Conservation (phyloP, 164 flowering plant genomes). For the Vitis amurensis region DNA sequence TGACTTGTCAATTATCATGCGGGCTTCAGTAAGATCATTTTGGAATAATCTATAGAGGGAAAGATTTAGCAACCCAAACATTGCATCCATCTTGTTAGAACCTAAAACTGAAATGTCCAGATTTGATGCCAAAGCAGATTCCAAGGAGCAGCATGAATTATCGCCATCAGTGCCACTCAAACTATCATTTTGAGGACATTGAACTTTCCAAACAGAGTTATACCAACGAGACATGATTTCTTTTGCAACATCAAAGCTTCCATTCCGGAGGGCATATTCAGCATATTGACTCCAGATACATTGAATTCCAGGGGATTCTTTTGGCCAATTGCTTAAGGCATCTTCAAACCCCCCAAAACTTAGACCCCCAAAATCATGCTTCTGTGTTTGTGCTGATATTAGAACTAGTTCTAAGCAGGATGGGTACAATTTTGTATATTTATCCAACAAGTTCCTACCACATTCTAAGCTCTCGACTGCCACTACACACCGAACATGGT, state of each 20-base stretch:
- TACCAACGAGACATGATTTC: conserved; percentile 66
- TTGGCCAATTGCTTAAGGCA: conserved; percentile 59
- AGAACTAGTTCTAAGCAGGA: conserved; percentile 69
- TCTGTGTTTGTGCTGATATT: conserved; percentile 42
- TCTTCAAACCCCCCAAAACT: conserved; percentile 59
- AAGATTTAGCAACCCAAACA: conserved; percentile 73
- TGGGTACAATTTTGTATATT: conserved; percentile 55
- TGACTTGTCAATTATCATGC: conserved; percentile 52
- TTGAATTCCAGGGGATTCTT: conserved; percentile 64
- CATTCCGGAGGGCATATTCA: conserved; percentile 55
- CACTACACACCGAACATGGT: conserved; percentile 52
- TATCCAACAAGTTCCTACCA: conserved; percentile 38
- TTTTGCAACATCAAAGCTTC: conserved; percentile 35
- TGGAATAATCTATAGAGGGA: conserved; percentile 51
- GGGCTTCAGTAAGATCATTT: conserved; percentile 51
- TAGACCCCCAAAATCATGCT: conserved; percentile 20
- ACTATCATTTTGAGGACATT: conserved; percentile 15
- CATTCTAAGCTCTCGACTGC: conserved; percentile 45
- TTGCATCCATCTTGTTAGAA: conserved; percentile 32
- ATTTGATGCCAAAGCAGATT: conserved; percentile 20
- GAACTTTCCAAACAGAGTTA: conserved; percentile 36
- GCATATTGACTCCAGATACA: conserved; percentile 88
- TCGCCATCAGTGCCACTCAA: conserved; percentile 12
- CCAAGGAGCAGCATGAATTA: conserved; percentile 5
- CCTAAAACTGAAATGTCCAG: conserved; percentile 3